Base-by-base conservation (phyloP, 164 flowering plant genomes). In the Annona cherimola region DNA sequence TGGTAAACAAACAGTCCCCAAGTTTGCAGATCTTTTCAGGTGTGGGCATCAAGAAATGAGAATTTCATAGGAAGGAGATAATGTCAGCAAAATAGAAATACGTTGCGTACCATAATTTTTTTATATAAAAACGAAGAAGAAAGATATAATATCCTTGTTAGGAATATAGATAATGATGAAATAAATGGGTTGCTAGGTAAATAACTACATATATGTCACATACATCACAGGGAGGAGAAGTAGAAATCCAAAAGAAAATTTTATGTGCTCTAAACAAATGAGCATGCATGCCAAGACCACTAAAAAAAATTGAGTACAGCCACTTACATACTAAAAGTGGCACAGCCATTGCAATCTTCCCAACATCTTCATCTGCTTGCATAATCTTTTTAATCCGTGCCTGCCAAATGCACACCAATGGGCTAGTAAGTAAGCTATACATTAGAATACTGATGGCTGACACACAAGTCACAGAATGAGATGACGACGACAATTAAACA, bases 331-430 rank as follows among this genome's bases (percentile, higher is more conserved):
- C 76, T 74, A 74, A 69, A 67, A 74, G 67, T 18, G 71, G 76
- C 67, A 74, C 76, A 3, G 76, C 76, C 76, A 74, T 59, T 12
- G 76, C 76, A 41, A 74, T 74, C 72, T 74, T 74, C 60, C 76
- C 71, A 61, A 74, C 67, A 61, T 74, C 76, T 26, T 74, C 76
- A 74, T 74, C 76, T 61, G 76, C 76, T 69, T 74, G 76, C 76
- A 74, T 74, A 45, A 74, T 74, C 67, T 74, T 74, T 62, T 74
- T 74, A n/a, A 74, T 74, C 59, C 71, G 71, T 18, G 76, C 61
- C 75, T 73, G 74, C 46, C 41, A 72, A 43, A 26, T 50, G 57
- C 14, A 50, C 35, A 26, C 35, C 35, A 26, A 26, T 26, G 35
- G 35, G 35, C 35, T 26, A 26, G 35, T 26, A 26, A 26, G 35